These are phyloP conservation scores for Tolypocladium album DNA, from an alignment of 2,329 filamentous ascomycete genomes.

Conservation along the genomic window DNA sequence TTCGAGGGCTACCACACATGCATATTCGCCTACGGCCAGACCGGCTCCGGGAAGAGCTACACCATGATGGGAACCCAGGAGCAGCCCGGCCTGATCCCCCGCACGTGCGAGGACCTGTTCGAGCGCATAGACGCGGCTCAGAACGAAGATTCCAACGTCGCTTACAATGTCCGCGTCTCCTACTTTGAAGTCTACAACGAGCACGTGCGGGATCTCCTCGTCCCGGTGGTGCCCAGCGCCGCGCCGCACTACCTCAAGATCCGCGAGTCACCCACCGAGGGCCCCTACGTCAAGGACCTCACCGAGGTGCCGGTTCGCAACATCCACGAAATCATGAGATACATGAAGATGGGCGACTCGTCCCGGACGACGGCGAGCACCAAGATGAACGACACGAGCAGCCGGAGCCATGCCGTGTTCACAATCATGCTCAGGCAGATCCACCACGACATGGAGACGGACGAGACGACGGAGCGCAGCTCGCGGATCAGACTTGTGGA, in stretches of 20 bases:
- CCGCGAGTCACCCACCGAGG: slow-evolving; percentile 86
- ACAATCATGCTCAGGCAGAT: slow-evolving; percentile 98
- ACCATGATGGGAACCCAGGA: slow-evolving; percentile 91
- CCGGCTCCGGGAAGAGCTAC: slow-evolving; percentile 94
- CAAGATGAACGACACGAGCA: slow-evolving; percentile 99
- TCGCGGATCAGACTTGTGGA: slow-evolving; percentile 93
- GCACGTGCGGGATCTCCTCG: slow-evolving; percentile 87
- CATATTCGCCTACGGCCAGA: slow-evolving; percentile 98
- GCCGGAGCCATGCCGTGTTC: slow-evolving; percentile 92
- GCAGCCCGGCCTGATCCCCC: slow-evolving; percentile 82
- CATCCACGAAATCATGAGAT: slow-evolving; percentile 75
- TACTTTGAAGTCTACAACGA: slow-evolving; percentile 99
- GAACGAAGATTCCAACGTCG: slow-evolving; percentile 79
- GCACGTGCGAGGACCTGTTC: slow-evolving; percentile 93
- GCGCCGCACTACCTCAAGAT: slow-evolving; percentile 92
- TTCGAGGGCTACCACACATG: slow-evolving; percentile 99
- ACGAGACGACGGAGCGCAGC: slow-evolving; percentile 91
- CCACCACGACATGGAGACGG: slow-evolving; percentile 92
- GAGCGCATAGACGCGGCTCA: slow-evolving; percentile 72
- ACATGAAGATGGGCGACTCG: slow-evolving; percentile 82
- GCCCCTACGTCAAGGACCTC: slow-evolving; percentile 92
- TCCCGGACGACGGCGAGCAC: slow-evolving; percentile 86
- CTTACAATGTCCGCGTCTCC: slow-evolving; percentile 92
- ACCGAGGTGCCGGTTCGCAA: slow-evolving; percentile 87
- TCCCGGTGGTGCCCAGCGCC: slow-evolving; percentile 58